Base-by-base conservation (phyloP, 2,329 filamentous ascomycete genomes). In the Onygenales sp. region DNA sequence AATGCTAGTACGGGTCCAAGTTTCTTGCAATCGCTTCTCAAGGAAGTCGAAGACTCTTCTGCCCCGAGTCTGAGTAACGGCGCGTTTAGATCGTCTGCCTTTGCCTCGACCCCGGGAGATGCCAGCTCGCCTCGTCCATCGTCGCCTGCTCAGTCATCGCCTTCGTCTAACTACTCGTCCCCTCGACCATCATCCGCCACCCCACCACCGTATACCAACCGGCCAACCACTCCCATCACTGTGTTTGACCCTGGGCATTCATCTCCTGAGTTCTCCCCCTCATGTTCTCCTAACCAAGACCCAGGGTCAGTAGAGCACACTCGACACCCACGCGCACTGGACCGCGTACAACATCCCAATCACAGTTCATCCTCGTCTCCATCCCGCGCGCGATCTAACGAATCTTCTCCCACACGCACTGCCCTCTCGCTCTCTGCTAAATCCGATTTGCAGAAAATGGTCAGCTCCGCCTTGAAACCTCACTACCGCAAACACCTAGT, bases 391-490 rank as follows among this genome's bases (percentile, higher is more conserved):
- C 76, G 79, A 32, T 81, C 82, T 6, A 62, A 78, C 44, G 84
- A 91, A 44, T 75, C 77, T 1, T 90, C 87, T n/a, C 86, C 87
- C 7, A 79, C 78, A 2, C 82, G 86, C 36, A 66, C 76, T 7
- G 73, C 73, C 6, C 80, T 95, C 62, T 86, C 91, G 0, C 82
- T 89, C 27, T 85, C 88, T 58, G 86, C 88, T 58, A 98, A 98
- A 69, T 84, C 88, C 60, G 89, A 84, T 64, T 86, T 98, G 59
- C 92, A 90, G 66, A 85, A 84, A 61, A 89, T 97, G 71, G 93
- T 97, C 61, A 87, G 89, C 59, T 76, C 79, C 43, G 89, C 87
- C 5, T 75, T 98, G 43, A 87, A 88, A 61, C 89, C 91, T 35
- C 81, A 89, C 59, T 97, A 92, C 76, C 81, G 84, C 57, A 85